A percentile compares a stretch with the other conserved stretches of the same genome.
Evolutionary conservation across 768 basidiomycete genomes (phyloP).

Genomic region (Coprinellus micaceus): DNA sequence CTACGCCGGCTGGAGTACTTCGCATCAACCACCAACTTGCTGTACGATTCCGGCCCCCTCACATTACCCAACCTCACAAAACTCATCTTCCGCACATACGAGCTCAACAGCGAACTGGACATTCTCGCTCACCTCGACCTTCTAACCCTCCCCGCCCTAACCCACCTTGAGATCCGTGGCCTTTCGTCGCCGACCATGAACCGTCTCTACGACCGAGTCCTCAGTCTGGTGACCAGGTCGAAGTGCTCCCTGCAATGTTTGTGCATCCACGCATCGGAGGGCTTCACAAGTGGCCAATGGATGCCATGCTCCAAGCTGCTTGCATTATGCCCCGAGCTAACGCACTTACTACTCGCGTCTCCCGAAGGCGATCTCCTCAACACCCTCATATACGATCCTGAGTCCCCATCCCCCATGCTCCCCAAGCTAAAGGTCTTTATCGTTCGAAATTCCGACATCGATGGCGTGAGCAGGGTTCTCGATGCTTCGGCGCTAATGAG

Average conservation of each 20-base stretch:
- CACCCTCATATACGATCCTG: neutral
- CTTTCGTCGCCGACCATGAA: neutral
- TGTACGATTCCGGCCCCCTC: neutral
- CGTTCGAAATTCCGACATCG: neutral
- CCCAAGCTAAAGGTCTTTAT: neutral
- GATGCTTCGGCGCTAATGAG: neutral
- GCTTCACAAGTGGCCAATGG: neutral
- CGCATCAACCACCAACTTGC: neutral
- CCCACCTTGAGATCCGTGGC: neutral
- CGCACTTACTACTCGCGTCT: neutral
- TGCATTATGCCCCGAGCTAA: neutral
- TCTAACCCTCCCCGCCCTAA: neutral
- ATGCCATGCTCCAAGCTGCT: neutral
- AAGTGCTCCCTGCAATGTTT: neutral
- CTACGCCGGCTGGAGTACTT: neutral
- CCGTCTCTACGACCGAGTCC: neutral
- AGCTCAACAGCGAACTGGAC: neutral
- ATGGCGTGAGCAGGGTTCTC: neutral
- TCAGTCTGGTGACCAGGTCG: neutral
- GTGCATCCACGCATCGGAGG: neutral
- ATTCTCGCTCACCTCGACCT: neutral
- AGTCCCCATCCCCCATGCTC: neutral
- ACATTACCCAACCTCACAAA: neutral
- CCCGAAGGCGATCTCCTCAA: neutral
- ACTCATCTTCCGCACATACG: neutral